Conservation (phyloP, 2,329 filamentous ascomycete genomes). For the Alternaria dauci region DNA sequence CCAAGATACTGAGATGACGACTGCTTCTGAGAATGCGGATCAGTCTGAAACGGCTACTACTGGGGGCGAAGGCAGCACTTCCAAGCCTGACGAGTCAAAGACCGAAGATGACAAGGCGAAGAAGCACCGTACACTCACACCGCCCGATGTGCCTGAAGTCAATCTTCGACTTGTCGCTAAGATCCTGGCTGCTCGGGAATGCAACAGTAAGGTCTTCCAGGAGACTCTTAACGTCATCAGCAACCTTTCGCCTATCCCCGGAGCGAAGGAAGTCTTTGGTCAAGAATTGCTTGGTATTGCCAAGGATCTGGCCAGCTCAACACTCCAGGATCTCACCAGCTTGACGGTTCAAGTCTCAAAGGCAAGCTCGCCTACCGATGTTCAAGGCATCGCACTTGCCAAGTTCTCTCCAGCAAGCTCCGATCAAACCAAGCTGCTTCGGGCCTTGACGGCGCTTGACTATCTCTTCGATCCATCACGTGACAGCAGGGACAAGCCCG, state of each 20-base stretch:
- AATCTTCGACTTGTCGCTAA: slow-evolving; percentile 95
- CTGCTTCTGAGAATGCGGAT: slow-evolving; percentile 41
- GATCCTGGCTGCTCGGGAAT: slow-evolving; percentile 94
- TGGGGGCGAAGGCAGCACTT: slow-evolving; percentile 30
- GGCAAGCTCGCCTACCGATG: slow-evolving; percentile 88
- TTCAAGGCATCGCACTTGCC: slow-evolving; percentile 90
- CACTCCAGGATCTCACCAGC: slow-evolving; percentile 83
- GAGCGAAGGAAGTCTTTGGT: slow-evolving; percentile 89
- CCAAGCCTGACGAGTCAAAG: slow-evolving; percentile 50
- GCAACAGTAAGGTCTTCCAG: slow-evolving; percentile 96
- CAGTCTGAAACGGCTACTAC: slow-evolving; percentile 35
- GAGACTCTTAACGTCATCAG: slow-evolving; percentile 99
- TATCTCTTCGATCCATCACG: slow-evolving; percentile 90
- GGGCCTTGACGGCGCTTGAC: slow-evolving; percentile 91
- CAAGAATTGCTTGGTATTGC: slow-evolving; percentile 90
- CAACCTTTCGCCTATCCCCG: slow-evolving; percentile 91
- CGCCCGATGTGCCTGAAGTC: slow-evolving; percentile 84
- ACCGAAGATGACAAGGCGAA: slow-evolving; percentile 51
- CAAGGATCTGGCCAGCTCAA: slow-evolving; percentile 81
- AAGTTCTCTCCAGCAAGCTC: slow-evolving; percentile 97
- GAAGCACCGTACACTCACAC: slow-evolving; percentile 71
- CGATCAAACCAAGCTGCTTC: slow-evolving; percentile 93
- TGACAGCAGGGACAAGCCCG: slow-evolving; percentile 60
- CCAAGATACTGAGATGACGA: slow-evolving; percentile 49
- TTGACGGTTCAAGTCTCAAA: slow-evolving; percentile 86